Evolutionary conservation across 805 yeast species (phyloP).

Genomic region (Wickerhamomyces strasburgensis): DNA sequence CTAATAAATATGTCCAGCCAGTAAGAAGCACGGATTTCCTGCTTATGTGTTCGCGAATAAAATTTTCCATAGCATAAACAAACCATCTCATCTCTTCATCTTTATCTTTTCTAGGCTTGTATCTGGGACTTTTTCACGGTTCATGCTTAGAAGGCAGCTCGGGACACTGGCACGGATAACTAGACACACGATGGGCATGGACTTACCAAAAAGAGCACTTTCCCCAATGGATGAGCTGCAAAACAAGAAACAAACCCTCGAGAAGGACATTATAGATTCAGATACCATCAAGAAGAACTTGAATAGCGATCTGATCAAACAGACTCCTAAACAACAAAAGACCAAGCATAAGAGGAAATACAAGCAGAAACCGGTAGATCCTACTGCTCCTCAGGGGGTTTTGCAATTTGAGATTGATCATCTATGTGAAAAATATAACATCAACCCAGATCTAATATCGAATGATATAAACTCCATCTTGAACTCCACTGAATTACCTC

Average conservation of each 20-base stretch:
- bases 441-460: constrained; percentile 41
- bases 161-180: no score
- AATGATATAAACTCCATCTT: constrained; percentile 66
- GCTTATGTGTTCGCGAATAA: no score
- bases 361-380: constrained; percentile 62
- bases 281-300: no score
- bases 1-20: no score
- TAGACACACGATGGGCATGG: no score
- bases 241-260: constrained; percentile 8
- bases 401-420: constrained; percentile 68
- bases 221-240: constrained; percentile 8
- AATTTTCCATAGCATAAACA: no score
- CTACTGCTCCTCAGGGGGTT: constrained; percentile 78
- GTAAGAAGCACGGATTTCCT: no score
- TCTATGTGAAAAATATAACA: constrained; percentile 38
- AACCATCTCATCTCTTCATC: no score
- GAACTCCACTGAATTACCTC: constrained; percentile 45
- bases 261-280: no score
- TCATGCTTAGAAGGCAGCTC: no score
- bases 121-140: no score
- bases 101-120: no score
- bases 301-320: not conserved
- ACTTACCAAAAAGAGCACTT: constrained; percentile 9
- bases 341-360: constrained; percentile 37
- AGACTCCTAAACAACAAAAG: constrained; percentile 2